Base-by-base conservation (phyloP, 805 yeast genomes). In the Maudiozyma barnettii region DNA sequence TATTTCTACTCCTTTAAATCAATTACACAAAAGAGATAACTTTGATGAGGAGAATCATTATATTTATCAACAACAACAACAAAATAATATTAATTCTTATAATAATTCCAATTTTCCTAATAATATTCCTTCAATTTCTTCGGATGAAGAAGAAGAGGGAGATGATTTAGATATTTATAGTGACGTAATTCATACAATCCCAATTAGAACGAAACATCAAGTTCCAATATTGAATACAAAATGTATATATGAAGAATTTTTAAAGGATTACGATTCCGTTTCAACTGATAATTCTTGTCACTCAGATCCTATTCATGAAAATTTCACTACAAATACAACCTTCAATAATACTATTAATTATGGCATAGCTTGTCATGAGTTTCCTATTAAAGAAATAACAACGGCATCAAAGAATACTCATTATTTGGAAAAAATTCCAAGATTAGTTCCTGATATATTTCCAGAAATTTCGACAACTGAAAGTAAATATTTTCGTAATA, bases 111-210 rank as follows among this genome's bases (percentile, higher is more conserved):
- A 33, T 33, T 36, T 36, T 22, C 20, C 39, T 18, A 36, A 36
- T 7, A 36, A 16, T 18, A 16, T 19, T 8, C 39, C 39, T 3
- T 36, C 20, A 6, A n/a, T 18, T 16, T 36, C 39, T 6, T 33
- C 36, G 4, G 36, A 33, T 33, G 36, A 33, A 33, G 30, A 14
- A 21, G 37, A 30, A n/a, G 20, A 23, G 5, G 37, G 30, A 19
- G 10, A 29, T 16, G 16, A 41, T 18, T 16, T 16, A n/a, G 33
- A 8, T 29, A 31, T 20, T 31, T 38, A 14, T 29, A 43, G 20
- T 3, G 20, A 43, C 9, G 31, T 59, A 29, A 50, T 59, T 14
- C 64, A 59, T 37, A 58, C 64, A 4, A 61, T 57, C 35, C 62
- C 64, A 39, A 45, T 57, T 6, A 57, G 54, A 42, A 41, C 56